Conservation (phyloP, 202 grass and related monocot species). For the Carex sylvatica region DNA sequence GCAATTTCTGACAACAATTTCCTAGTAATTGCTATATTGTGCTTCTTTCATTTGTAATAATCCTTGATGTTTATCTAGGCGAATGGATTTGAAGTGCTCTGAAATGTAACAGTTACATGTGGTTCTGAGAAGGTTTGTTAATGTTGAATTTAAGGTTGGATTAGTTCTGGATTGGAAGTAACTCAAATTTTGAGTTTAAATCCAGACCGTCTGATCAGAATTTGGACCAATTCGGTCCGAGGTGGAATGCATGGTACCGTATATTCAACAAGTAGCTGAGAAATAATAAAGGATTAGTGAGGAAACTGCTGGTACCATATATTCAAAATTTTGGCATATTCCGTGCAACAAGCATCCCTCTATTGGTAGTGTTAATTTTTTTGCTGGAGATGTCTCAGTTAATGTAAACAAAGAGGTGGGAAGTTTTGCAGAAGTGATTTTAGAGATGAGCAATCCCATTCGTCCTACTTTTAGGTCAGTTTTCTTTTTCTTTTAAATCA, state of each 20-base stretch:
- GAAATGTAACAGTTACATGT: neutral
- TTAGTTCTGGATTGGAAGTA: neutral
- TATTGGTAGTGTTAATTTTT: neutral
- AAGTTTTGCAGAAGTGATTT: neutral
- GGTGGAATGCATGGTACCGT: no score
- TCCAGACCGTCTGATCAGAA: no score
- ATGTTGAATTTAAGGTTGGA: neutral
- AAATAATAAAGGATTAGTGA: neutral
- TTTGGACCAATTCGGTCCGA: no score
- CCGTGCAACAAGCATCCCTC: neutral
- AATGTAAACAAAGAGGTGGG: neutral
- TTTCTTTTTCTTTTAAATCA: neutral
- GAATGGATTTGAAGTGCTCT: neutral
- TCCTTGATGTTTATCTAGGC: neutral
- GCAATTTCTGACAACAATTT: neutral
- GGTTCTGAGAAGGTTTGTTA: neutral
- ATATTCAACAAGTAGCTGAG: neutral
- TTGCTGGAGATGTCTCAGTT: neutral
- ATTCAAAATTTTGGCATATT: neutral
- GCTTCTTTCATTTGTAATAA: neutral
- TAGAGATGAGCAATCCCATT: neutral
- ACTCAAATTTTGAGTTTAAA: no score
- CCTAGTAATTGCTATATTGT: neutral
- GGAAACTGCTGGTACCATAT: constrained; percentile 11
- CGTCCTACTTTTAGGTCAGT: neutral